These are phyloP conservation scores for Mycena rebaudengoi DNA, from an alignment of 768 basidiomycete species.

Conservation along the genomic window DNA sequence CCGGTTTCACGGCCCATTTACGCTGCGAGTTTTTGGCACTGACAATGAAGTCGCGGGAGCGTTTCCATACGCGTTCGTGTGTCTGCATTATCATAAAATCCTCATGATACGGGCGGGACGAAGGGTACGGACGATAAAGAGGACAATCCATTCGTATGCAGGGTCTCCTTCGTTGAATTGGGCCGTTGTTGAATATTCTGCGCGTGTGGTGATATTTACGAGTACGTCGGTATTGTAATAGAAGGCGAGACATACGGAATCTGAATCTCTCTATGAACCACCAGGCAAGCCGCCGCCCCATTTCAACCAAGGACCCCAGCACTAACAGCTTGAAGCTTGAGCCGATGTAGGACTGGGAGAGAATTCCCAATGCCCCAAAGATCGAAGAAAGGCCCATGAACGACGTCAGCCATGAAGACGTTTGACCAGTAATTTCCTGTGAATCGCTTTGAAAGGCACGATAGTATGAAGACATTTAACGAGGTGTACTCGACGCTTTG, in stretches of 20 bases:
- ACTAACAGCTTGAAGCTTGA: conserved; percentile 20
- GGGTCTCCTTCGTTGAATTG: conserved; percentile 56
- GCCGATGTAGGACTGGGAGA: conserved; percentile 14
- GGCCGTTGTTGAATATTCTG: conserved; percentile 55
- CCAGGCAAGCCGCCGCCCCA: conserved; percentile 14
- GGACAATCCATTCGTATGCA: conserved; percentile 57
- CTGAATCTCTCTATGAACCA: conserved; percentile 46
- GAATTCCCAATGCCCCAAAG: conserved; percentile 9
- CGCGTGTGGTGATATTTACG: background rate
- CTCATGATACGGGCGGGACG: background rate
- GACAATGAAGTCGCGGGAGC: conserved; percentile 49
- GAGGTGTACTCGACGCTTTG: no score
- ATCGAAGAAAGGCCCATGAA: conserved; percentile 23
- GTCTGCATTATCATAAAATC: conserved; percentile 36
- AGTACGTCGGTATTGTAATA: background rate
- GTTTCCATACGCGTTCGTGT: conserved; percentile 52
- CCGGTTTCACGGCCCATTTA: conserved; percentile 45
- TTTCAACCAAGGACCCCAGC: conserved; percentile 17
- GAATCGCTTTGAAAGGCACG: no score
- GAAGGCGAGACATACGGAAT: conserved; percentile 41
- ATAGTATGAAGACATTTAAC: no score
- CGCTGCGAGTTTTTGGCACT: conserved; percentile 48
- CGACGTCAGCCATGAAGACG: conserved; percentile 16
- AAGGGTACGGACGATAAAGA: conserved; percentile 48
- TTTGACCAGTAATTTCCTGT: background rate